Evolutionary conservation across 495 filamentous ascomycete species (phyloP).

Genomic region (Astrothelium subdiscretum): DNA sequence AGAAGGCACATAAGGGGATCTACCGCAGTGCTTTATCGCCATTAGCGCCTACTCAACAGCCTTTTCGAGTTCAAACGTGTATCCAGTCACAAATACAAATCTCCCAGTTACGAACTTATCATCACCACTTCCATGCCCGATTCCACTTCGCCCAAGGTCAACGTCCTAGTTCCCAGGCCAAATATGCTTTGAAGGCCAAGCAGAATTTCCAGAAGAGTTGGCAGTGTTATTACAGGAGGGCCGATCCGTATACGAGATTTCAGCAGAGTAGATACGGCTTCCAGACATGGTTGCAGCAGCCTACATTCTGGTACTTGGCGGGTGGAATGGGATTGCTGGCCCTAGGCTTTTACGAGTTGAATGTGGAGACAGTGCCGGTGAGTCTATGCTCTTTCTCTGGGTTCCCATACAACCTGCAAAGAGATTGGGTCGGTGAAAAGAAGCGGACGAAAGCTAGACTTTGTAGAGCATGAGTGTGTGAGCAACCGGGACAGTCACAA

Average conservation of each 20-base stretch:
- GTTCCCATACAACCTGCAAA: background rate
- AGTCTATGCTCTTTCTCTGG: background rate
- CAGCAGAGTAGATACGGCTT: slow-evolving; percentile 9
- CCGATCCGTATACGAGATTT: background rate
- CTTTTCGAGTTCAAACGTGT: no score
- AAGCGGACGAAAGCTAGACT: background rate
- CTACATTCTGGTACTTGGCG: slow-evolving; percentile 29
- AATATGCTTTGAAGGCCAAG: background rate
- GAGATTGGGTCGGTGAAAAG: background rate
- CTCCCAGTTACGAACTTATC: background rate
- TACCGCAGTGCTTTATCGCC: no score
- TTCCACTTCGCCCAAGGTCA: background rate
- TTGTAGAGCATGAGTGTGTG: background rate
- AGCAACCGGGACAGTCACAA: no score
- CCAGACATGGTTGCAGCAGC: slow-evolving; percentile 19
- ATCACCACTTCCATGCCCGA: background rate
- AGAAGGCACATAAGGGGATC: no score
- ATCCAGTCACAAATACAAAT: no score
- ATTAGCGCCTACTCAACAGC: no score
- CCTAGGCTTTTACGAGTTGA: slow-evolving; percentile 51
- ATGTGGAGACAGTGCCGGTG: slow-evolving; percentile 69
- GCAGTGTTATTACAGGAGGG: background rate
- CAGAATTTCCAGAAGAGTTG: background rate
- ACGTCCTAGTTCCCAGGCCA: background rate
- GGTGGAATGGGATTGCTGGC: slow-evolving; percentile 26